Base-by-base conservation (phyloP, 2,329 filamentous ascomycete genomes). In the Cladophialophora yegresii region DNA sequence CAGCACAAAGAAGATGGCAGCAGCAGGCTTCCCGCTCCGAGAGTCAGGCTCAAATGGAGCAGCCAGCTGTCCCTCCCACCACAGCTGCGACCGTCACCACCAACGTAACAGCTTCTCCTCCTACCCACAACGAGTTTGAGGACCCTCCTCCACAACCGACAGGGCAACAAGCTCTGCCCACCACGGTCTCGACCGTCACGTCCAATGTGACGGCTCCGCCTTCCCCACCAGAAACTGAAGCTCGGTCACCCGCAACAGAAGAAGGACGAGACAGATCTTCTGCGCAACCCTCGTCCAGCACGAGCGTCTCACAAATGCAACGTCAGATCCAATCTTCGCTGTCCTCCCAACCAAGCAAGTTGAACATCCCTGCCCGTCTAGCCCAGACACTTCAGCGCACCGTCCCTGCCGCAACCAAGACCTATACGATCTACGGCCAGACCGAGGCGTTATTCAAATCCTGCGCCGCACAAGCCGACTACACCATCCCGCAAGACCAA, bases 371-470 rank as follows among this genome's bases (percentile, higher is more conserved):
- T 6, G 62, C 23, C 13, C 64, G 66, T 20, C 59, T 70, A 26
- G 68, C 65, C 16, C 62, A 65, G 58, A 55, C 66, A 20, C 71
- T 78, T 2, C 71, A 72, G 36, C 72, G 73, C 12, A 71, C 74
- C 36, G 74, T 78, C 68, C 72, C 77, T 57, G 73, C 72, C 54
- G 77, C 79, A 1, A 83, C 82, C 8, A 86, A 88, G 72, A 87
- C 86, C 12, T 97, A 97, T 75, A 85, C 89, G 61, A 90, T 92
- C 36, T 90, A 95, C 74, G 88, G 87, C 65, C 86, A 87, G 57
- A 95, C 92, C 28, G 89, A 96, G 78, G 81, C 84, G 63, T 81
- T 97, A 63, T 93, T 92, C 80, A 88, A 89, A 74, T 83, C 86
- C 67, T 96, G 91, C 78, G 84, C 88, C 8, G 79, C 78, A 63